Evolutionary conservation across 352 stramenopile species (phyloP).

Genomic region (Elongisporangium prolatum): DNA sequence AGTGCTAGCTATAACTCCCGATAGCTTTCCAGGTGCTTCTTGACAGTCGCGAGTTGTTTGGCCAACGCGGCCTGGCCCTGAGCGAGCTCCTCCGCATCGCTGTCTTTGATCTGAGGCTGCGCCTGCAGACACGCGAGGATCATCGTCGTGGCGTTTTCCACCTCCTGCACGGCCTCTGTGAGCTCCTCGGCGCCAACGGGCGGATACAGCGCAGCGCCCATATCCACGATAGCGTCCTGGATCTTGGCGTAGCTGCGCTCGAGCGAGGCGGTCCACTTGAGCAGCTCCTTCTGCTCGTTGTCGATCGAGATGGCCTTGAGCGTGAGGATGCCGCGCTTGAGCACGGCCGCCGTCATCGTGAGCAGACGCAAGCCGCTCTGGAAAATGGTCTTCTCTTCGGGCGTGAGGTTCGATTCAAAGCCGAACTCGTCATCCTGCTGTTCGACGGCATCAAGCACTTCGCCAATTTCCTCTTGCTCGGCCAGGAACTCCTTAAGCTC

Average conservation of each 20-base stretch:
- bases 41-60: slow-evolving; percentile 49
- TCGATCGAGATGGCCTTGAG: slow-evolving; percentile 65
- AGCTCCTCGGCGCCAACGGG: slow-evolving; percentile 67
- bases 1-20: slow-evolving; percentile 18
- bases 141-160: slow-evolving; percentile 25
- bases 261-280: slow-evolving; percentile 66
- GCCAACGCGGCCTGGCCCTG: slow-evolving; percentile 49
- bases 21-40: slow-evolving; percentile 48
- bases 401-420: slow-evolving; percentile 71
- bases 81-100: slow-evolving; percentile 29
- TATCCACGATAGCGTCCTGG: slow-evolving; percentile 71
- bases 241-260: slow-evolving; percentile 57
- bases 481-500: slow-evolving; percentile 73
- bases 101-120: slow-evolving; percentile 39
- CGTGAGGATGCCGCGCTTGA: slow-evolving; percentile 80
- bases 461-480: slow-evolving; percentile 32
- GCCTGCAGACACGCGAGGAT: slow-evolving; percentile 46
- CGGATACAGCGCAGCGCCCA: slow-evolving; percentile 77
- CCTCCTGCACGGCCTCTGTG: slow-evolving; percentile 20
- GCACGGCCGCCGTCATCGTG: slow-evolving; percentile 63
- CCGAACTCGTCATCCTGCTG: slow-evolving; percentile 39
- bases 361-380: slow-evolving; percentile 62
- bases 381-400: slow-evolving; percentile 65
- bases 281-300: slow-evolving; percentile 52
- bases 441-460: slow-evolving; percentile 47